These are phyloP conservation scores for Selaginella tamariscina DNA, from an alignment of 75 land plant genomes.

Conservation along the genomic window DNA sequence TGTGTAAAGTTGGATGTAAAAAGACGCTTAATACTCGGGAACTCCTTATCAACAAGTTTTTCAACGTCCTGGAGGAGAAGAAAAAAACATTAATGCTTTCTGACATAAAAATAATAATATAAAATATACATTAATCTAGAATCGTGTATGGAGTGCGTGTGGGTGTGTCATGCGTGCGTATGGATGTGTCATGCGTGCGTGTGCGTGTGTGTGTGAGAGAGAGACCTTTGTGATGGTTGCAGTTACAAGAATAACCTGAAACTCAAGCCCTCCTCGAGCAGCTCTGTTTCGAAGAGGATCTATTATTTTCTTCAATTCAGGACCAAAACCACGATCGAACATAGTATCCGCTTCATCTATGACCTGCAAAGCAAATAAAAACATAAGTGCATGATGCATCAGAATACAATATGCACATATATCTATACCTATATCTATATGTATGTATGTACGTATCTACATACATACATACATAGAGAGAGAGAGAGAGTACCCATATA, in stretches of 20 bases:
- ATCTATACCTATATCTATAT: neutral
- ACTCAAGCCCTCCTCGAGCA: constrained; percentile 51
- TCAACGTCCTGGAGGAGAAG: constrained; percentile 61
- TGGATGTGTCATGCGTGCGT: no score
- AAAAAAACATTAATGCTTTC: no score
- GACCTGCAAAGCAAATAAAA: constrained; percentile 34
- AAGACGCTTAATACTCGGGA: constrained; percentile 80
- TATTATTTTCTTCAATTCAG: constrained; percentile 86
- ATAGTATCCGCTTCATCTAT: constrained; percentile 75
- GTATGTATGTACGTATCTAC: constrained; percentile 2
- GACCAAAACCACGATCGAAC: constrained; percentile 88
- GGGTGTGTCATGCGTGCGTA: no score
- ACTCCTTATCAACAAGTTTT: constrained; percentile 88
- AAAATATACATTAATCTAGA: no score
- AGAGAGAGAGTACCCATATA: neutral
- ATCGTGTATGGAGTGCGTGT: no score
- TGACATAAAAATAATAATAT: no score
- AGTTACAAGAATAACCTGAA: constrained; percentile 84
- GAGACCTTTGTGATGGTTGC: constrained; percentile 91
- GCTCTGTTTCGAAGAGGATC: constrained; percentile 80
- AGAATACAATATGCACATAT: neutral
- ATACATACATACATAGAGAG: no score
- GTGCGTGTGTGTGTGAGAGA: neutral
- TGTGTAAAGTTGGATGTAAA: constrained; percentile 92
- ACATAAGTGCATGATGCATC: no score